Conservation (phyloP, 177 flowering plant species). For the Tripterygium wilfordii region DNA sequence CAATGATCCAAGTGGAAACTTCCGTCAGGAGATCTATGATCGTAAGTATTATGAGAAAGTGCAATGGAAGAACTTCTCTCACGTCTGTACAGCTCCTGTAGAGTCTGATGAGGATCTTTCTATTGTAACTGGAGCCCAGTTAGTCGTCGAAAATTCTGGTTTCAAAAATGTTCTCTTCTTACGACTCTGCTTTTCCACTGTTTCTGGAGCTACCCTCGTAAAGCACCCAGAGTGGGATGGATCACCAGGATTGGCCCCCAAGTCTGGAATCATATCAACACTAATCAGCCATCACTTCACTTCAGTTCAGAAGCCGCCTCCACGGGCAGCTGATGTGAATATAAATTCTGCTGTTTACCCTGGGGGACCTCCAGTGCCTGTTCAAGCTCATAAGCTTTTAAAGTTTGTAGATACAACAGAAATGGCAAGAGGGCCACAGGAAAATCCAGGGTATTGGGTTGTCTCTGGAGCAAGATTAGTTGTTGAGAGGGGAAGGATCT, state of each 20-base stretch:
- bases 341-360: slow-evolving; percentile 95
- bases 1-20: slow-evolving; percentile 54
- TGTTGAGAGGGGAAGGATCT: slow-evolving; percentile 81
- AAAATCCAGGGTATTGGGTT: slow-evolving; percentile 93
- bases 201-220: slow-evolving; percentile 51
- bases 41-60: slow-evolving; percentile 77
- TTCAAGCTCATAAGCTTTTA: slow-evolving; percentile 62
- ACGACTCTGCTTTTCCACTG: slow-evolving; percentile 71
- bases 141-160: slow-evolving; percentile 70
- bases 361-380: slow-evolving; percentile 91
- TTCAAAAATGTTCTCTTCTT: slow-evolving; percentile 73
- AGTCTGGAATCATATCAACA: slow-evolving; percentile 92
- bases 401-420: slow-evolving; percentile 85
- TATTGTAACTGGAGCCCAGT: slow-evolving; percentile 86
- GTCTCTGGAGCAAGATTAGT: slow-evolving; percentile 87
- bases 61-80: slow-evolving; percentile 91
- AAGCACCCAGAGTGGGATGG: slow-evolving; percentile 88
- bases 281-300: slow-evolving; percentile 87
- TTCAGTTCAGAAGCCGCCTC: slow-evolving; percentile 61
- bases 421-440: slow-evolving; percentile 92
- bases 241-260: slow-evolving; percentile 65
- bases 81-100: slow-evolving; percentile 95
- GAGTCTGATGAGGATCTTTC: slow-evolving; percentile 76
- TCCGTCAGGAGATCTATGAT: slow-evolving; percentile 39
- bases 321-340: slow-evolving; percentile 77